A percentile compares a stretch with the other conserved stretches of the same genome.
These are phyloP conservation scores for Graphiopsis chlorocephala DNA, from an alignment of 2,329 filamentous ascomycete genomes.

Conservation along the genomic window DNA sequence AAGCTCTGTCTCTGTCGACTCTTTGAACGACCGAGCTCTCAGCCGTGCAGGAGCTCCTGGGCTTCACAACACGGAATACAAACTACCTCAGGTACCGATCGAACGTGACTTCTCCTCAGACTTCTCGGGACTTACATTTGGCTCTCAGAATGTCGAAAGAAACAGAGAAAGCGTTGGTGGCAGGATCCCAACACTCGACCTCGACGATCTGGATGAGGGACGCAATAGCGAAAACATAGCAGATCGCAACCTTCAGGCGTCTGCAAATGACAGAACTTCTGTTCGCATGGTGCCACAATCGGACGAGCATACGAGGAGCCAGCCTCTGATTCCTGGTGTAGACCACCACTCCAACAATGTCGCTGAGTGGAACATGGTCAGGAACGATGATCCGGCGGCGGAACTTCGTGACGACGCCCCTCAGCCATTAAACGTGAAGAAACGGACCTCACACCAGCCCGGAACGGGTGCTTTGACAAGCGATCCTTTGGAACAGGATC, in stretches of 20 bases:
- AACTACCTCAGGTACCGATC: constrained; percentile 1
- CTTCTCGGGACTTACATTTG: constrained; percentile 1
- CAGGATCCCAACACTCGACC: neutral
- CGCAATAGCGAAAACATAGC: constrained; percentile 62
- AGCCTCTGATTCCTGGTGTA: constrained; percentile 11
- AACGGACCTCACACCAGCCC: neutral
- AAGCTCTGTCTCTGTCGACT: neutral
- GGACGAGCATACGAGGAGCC: neutral
- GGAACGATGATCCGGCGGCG: neutral
- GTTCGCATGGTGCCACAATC: neutral
- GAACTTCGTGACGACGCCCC: neutral
- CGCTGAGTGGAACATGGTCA: constrained; percentile 12
- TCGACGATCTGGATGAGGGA: constrained; percentile 11
- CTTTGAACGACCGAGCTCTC: neutral
- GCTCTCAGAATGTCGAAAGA: neutral
- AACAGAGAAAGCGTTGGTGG: neutral
- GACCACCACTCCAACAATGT: constrained; percentile 11
- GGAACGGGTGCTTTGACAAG: neutral
- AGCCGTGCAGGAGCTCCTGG: neutral
- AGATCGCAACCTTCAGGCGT: constrained; percentile 52
- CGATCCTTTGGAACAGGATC: neutral
- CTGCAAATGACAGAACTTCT: neutral
- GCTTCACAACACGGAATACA: neutral
- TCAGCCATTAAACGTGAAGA: constrained; percentile 2
- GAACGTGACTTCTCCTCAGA: constrained; percentile 11